A percentile compares a stretch with the other conserved stretches of the same genome.
Conservation (phyloP, 306 rosid species). For the Sicyos baderoa region DNA sequence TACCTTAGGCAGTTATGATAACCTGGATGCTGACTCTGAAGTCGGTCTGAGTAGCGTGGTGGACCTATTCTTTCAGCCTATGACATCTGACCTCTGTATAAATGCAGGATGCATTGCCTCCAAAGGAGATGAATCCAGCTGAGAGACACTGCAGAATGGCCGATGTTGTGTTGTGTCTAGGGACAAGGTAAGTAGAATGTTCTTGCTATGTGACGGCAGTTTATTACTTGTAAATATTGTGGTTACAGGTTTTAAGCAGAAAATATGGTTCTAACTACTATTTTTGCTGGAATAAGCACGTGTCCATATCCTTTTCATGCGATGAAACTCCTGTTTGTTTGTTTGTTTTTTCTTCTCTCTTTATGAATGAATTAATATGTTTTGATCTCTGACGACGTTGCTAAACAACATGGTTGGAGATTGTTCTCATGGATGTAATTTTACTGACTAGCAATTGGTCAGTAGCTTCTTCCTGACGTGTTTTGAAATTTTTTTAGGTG, state of each 20-base stretch:
- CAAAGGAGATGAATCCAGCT: slow-evolving; percentile 88
- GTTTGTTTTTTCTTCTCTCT: background rate
- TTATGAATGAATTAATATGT: background rate
- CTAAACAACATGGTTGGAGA: slow-evolving; percentile 6
- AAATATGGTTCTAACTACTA: slow-evolving; percentile 9
- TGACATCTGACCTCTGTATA: slow-evolving; percentile 15
- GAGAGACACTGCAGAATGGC: slow-evolving; percentile 97
- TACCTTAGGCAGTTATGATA: background rate
- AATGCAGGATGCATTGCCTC: slow-evolving; percentile 82
- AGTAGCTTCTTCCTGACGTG: background rate
- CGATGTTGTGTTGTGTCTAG: slow-evolving; percentile 86
- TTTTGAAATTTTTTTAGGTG: slow-evolving; percentile 1
- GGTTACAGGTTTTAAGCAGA: background rate
- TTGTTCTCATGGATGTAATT: slow-evolving; percentile 4
- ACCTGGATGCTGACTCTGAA: background rate
- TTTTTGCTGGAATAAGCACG: slow-evolving; percentile 9
- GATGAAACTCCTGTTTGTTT: background rate
- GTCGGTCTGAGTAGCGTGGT: background rate
- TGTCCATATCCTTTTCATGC: background rate
- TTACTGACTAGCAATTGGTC: slow-evolving; percentile 5
- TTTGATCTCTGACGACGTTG: background rate
- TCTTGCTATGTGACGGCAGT: slow-evolving; percentile 6
- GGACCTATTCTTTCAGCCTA: background rate
- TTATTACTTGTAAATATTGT: background rate
- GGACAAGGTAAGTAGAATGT: slow-evolving; percentile 63